Evolutionary conservation across 495 filamentous ascomycete genomes (phyloP).

Genomic region (Articulospora tetracladia): DNA sequence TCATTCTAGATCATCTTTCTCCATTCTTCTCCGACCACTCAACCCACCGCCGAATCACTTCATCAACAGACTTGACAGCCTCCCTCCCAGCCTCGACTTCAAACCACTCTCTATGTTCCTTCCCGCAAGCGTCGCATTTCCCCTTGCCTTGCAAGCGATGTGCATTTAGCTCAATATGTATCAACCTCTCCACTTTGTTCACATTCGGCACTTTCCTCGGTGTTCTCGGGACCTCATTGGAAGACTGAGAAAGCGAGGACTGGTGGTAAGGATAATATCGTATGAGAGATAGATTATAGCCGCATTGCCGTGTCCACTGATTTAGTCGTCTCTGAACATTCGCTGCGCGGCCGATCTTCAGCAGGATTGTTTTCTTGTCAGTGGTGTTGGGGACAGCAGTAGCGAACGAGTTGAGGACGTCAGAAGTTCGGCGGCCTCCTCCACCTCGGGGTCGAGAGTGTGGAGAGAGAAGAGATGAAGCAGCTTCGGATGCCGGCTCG

Average conservation of each 20-base stretch:
- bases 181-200: conserved; percentile 84
- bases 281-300: conserved; percentile 77
- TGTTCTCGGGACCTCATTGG: conserved; percentile 28
- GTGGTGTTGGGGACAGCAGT: not conserved
- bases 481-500: conserved; percentile 52
- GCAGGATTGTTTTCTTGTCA: conserved; percentile 55
- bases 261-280: conserved; percentile 87
- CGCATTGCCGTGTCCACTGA: conserved; percentile 92
- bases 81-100: conserved; percentile 74
- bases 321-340: conserved; percentile 90
- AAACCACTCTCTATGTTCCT: conserved; percentile 94
- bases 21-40: conserved; percentile 61
- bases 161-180: conserved; percentile 82
- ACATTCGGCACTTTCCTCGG: conserved; percentile 78
- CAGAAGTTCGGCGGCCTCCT: conserved; percentile 55
- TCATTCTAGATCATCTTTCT: not conserved
- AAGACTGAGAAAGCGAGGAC: conserved; percentile 36
- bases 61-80: conserved; percentile 73
- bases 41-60: conserved; percentile 81
- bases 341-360: conserved; percentile 88
- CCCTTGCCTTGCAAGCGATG: conserved; percentile 53
- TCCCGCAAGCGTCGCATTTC: conserved; percentile 74
- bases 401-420: conserved; percentile 49
- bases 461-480: conserved; percentile 52
- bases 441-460: conserved; percentile 34